Base-by-base conservation (phyloP, 2,329 filamentous ascomycete species). In the Dactylellina sp. region DNA sequence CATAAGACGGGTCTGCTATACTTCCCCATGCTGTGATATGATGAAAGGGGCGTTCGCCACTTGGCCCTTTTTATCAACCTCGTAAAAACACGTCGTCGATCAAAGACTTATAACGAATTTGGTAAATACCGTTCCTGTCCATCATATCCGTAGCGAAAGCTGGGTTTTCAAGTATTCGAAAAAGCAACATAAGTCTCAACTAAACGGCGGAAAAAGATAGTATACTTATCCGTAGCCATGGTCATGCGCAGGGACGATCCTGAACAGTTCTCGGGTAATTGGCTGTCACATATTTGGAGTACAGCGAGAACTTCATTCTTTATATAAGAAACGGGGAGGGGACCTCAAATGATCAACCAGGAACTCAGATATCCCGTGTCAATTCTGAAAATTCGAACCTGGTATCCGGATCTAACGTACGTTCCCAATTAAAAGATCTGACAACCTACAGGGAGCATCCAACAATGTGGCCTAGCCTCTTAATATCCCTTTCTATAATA, bases 41-140 rank as follows among this genome's bases (percentile, higher is more conserved):
- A 50, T 50, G 46, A 50, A 50, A 50, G 18, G 24, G 46, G 20
- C 42, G 42, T 46, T 16, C 24, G 46, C 20, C 42, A 32, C 46
- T 6, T 28, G 22, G 9, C 46, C 3, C 46, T n/a, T 14, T 32
- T 32, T 14, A n/a, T n/a, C 11, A 20, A 25, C 18, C 24, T 25
- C 28, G 20, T 25, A 32, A 5, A 9, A 32, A 32, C 28, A 32
- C 28, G 7, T 20, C 22, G 46, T 46, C 16, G 42, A 46, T 46
- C 42, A 25, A 14, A 50, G 20, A 50, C n/a, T 50, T 50, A 25
- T 40, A 3, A 40, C n/a, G n/a, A 40, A 40, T 40, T 14, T 9
- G 22, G 2, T 16, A 14, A 25, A 25, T 32, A 9, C 28, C 5
- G 24, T 50, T 28, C 46, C 46, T 32, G 24, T 9, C 22, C 2